These are phyloP conservation scores for Colletotrichum musicola DNA, from an alignment of 2,329 filamentous ascomycete genomes.

Conservation along the genomic window DNA sequence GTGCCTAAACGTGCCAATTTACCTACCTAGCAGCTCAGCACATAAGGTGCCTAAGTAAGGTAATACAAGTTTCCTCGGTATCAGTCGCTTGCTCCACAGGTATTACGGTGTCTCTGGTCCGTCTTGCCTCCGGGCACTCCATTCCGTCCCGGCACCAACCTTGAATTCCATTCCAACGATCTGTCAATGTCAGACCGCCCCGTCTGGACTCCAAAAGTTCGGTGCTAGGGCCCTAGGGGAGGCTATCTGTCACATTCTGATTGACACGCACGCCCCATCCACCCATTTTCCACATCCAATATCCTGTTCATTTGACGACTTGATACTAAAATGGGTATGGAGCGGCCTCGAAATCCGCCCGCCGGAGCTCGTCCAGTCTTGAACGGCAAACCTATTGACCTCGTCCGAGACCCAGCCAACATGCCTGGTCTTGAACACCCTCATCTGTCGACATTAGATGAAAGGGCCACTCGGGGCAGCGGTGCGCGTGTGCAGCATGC, in stretches of 20 bases:
- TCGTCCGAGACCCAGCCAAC: background rate
- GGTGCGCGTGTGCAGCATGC: background rate
- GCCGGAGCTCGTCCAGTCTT: background rate
- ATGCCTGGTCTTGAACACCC: background rate
- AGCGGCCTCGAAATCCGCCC: background rate
- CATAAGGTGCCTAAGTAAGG: too few species aligned
- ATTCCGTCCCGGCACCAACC: background rate
- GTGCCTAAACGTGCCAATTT: too few species aligned
- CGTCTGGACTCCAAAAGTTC: slow-evolving; percentile 6
- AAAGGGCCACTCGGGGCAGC: slow-evolving; percentile 10
- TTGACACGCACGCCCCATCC: slow-evolving; percentile 27
- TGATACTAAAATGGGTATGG: slow-evolving; percentile 11
- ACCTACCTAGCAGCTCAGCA: too few species aligned
- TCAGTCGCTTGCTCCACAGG: too few species aligned
- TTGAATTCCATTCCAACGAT: slow-evolving; percentile 10
- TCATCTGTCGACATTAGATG: slow-evolving; percentile 14
- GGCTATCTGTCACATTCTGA: slow-evolving; percentile 18
- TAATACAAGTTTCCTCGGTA: too few species aligned
- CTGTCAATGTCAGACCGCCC: slow-evolving; percentile 6
- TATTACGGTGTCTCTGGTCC: background rate
- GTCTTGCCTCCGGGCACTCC: background rate
- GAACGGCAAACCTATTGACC: background rate
- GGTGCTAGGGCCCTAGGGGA: background rate
- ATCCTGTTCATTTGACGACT: slow-evolving; percentile 18
- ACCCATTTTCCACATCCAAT: slow-evolving; percentile 26